phyloP scores from a whole-genome alignment of 2,329 filamentous ascomycete genomes.

The Ceratocystis colombiana region DNA sequence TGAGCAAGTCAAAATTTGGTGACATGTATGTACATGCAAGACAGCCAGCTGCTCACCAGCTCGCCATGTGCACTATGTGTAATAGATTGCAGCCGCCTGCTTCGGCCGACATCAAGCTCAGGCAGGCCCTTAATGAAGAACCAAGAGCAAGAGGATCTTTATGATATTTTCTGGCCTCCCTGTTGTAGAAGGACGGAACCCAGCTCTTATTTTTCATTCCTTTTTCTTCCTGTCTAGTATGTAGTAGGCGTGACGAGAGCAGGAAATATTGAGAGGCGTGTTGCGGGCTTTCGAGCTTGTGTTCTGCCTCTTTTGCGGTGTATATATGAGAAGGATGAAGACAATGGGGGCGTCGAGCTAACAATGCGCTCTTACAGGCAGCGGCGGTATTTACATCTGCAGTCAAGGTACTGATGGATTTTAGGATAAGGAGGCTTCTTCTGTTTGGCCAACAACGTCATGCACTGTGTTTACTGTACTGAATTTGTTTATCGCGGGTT shows the following conservation, averaged over 20 bases:
- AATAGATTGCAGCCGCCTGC: background rate
- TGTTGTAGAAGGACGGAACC: background rate
- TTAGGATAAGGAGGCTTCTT: background rate
- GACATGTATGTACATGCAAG: too few relatives aligned
- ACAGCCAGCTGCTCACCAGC: too few relatives aligned
- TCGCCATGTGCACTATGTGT: too few relatives aligned
- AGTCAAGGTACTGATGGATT: background rate
- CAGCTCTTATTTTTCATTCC: background rate
- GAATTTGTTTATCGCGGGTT: background rate
- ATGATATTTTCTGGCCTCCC: constrained; percentile 13
- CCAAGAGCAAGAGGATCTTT: background rate
- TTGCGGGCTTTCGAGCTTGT: background rate
- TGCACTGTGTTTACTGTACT: constrained; percentile 9
- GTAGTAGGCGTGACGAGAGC: background rate
- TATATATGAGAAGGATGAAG: background rate
- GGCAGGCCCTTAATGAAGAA: background rate
- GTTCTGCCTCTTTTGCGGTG: background rate
- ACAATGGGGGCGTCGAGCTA: background rate
- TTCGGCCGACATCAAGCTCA: constrained; percentile 4
- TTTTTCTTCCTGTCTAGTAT: background rate
- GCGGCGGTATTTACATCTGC: background rate
- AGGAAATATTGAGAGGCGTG: background rate
- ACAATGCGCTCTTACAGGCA: background rate
- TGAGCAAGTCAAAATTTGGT: too few relatives aligned
- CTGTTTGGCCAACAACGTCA: constrained; percentile 3